Evolutionary conservation across 306 rosid species (phyloP).

Genomic region (Sicyos baderoa): DNA sequence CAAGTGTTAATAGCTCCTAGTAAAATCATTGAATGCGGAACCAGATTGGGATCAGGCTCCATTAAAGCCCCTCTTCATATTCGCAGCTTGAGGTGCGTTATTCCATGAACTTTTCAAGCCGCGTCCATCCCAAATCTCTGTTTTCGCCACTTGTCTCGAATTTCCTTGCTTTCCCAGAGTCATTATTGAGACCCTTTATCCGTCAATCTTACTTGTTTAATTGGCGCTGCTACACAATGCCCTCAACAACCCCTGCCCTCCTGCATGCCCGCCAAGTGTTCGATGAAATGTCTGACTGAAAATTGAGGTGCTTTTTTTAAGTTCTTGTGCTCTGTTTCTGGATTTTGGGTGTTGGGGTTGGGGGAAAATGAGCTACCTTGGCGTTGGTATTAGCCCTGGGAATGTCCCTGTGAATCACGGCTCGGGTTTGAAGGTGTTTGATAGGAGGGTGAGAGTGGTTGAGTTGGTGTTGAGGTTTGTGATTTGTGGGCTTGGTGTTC

Average conservation of each 20-base stretch:
- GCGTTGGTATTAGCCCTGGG: constrained; percentile 83
- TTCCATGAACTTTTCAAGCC: background rate
- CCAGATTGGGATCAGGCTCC: background rate
- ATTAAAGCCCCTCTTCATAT: background rate
- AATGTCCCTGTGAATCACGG: constrained; percentile 51
- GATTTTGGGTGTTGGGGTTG: constrained; percentile 18
- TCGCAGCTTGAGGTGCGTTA: background rate
- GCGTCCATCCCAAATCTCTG: background rate
- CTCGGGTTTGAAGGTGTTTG: constrained; percentile 41
- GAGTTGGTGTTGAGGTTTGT: constrained; percentile 66
- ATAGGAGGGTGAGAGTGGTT: constrained; percentile 46
- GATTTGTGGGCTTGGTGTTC: constrained; percentile 50
- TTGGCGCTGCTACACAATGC: background rate
- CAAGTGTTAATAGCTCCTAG: background rate
- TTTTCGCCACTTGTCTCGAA: background rate
- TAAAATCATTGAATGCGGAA: constrained; percentile 2
- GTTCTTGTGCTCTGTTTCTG: background rate
- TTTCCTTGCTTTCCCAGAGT: background rate
- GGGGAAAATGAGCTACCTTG: constrained; percentile 52
- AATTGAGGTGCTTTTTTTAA: background rate
- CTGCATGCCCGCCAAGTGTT: constrained; percentile 16
- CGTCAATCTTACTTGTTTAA: background rate
- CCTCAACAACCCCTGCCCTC: background rate
- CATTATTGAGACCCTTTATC: background rate
- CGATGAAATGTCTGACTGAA: background rate